A percentile compares a stretch with the other conserved stretches of the same genome.
Conservation (phyloP, 2,329 filamentous ascomycete genomes). For the Mollisiaceae sp. region DNA sequence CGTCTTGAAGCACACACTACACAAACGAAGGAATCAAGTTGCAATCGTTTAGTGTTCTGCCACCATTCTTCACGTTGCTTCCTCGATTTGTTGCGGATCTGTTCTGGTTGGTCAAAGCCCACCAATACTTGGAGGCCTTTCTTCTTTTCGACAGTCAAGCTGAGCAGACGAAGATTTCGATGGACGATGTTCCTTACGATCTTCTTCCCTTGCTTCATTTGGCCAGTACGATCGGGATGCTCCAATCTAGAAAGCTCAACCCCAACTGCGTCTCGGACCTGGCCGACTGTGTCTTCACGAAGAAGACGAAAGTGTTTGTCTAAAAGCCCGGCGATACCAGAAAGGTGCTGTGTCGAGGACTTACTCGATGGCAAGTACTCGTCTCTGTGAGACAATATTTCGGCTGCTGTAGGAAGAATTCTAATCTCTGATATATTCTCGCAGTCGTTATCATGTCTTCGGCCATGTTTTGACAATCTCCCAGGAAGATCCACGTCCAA, state of each 20-base stretch:
- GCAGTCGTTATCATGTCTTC: slow-evolving; percentile 57
- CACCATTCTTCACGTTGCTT: slow-evolving; percentile 54
- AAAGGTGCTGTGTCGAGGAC: slow-evolving; percentile 47
- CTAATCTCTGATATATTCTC: slow-evolving; percentile 51
- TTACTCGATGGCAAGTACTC: slow-evolving; percentile 53
- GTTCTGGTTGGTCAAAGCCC: slow-evolving; percentile 51
- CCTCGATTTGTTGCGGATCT: slow-evolving; percentile 31
- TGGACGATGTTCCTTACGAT: slow-evolving; percentile 44
- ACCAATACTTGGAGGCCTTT: slow-evolving; percentile 52
- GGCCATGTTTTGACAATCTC: slow-evolving; percentile 40
- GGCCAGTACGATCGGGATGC: slow-evolving; percentile 47
- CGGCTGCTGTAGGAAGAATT: slow-evolving; percentile 55
- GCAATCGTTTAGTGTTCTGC: slow-evolving; percentile 54
- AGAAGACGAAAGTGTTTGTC: slow-evolving; percentile 62
- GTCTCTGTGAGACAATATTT: slow-evolving; percentile 49
- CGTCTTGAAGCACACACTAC: slow-evolving; percentile 48
- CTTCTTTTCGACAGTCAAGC: slow-evolving; percentile 31
- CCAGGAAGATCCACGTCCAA: slow-evolving; percentile 42
- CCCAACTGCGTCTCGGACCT: slow-evolving; percentile 55
- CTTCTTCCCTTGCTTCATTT: slow-evolving; percentile 41
- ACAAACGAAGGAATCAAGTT: slow-evolving; percentile 56
- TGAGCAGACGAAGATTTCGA: slow-evolving; percentile 30
- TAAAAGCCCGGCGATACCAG: slow-evolving; percentile 53
- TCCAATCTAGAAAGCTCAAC: slow-evolving; percentile 44
- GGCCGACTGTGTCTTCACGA: slow-evolving; percentile 59